Base-by-base conservation (phyloP, 768 basidiomycete species). In the Gyrodon lividus region DNA sequence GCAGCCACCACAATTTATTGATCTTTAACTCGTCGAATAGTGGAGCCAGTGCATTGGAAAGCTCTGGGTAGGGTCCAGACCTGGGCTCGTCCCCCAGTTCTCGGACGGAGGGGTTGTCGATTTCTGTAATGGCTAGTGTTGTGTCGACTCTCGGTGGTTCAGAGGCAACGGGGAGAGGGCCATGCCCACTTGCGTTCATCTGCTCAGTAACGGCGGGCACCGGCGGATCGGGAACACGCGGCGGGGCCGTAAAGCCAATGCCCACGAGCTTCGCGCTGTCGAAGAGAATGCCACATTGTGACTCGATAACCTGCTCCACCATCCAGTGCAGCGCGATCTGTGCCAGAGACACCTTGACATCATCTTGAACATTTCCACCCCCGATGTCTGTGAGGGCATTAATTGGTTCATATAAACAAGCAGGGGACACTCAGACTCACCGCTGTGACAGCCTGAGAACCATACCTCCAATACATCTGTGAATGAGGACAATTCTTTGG, bases 321-420 rank as follows among this genome's bases (percentile, higher is more conserved):
- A 92, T 90, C 89, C 89, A 92, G 23, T 80, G 79, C 24, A 92
- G 71, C 16, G 81, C 70, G 56, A 88, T 81, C 58, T 87, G 77
- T 1, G 80, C 70, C 5, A 92, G 75, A 7, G 72, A 73, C 7
- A 59, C 43, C 0, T 70, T 28, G 8, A 52, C 70, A 5, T 65
- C 66, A 55, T 88, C 77, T 3, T 60, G 40, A 3, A 80, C 79
- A 7, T 72, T 66, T 16, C 86, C 84, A 13, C 89, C 89, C 19
- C 89, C 89, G 17, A 91, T 72, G 62, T 90, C 88, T 87, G 43
- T 22, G 46, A 43, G 34, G 34, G 28, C 7, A 6, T 2, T 48
- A 2, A 54, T 52, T 17, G 41, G 49, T 43, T 33, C 20, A 12
- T 17, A 6, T 41, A 37, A 47, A n/a, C 16, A 10, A 40, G 24